Evolutionary conservation across 2,329 filamentous ascomycete species (phyloP).

Genomic region (Microsporum canis): DNA sequence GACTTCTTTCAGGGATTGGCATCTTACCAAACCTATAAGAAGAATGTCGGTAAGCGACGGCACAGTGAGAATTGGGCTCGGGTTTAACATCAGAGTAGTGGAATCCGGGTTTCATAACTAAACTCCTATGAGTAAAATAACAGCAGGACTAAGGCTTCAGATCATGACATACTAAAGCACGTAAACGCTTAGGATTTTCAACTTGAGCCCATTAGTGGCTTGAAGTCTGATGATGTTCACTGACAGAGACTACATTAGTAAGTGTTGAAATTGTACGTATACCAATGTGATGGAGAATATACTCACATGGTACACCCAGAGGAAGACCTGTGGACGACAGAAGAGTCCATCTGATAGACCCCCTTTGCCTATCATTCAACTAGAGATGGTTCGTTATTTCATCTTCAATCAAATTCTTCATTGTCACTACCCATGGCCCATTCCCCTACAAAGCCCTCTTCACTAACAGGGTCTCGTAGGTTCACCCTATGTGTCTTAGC

Average conservation of each 20-base stretch:
- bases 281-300: neutral
- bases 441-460: slow-evolving; percentile 60
- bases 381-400: neutral
- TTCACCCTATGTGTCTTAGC: slow-evolving; percentile 51
- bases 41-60: no score
- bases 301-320: neutral
- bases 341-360: neutral
- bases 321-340: neutral
- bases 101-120: neutral
- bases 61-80: no score
- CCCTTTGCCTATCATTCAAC: neutral
- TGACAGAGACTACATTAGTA: neutral
- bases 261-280: neutral
- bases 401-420: neutral
- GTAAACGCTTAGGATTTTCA: neutral
- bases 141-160: neutral
- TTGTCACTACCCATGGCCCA: slow-evolving; percentile 38
- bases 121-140: neutral
- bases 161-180: neutral
- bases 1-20: no score
- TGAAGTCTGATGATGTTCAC: neutral
- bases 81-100: no score
- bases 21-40: no score
- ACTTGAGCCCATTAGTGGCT: neutral
- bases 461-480: slow-evolving; percentile 57